Conservation (phyloP, 2,329 filamentous ascomycete genomes). For the Hirsutella thompsonii region DNA sequence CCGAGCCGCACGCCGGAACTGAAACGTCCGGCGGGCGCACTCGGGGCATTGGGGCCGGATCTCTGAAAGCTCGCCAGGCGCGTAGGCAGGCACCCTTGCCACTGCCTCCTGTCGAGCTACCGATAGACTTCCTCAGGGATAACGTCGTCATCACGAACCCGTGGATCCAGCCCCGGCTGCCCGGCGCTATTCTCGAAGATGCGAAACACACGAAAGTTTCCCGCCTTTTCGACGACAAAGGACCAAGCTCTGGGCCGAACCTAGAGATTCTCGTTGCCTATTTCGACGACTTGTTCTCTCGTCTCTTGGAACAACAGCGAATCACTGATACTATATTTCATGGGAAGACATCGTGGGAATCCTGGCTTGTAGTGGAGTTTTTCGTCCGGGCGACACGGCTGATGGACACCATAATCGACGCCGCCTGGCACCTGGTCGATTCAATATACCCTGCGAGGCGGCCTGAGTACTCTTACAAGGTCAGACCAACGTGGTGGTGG, state of each 20-base stretch:
- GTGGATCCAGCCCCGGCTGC: conserved; percentile 15
- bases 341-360: too few species aligned
- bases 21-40: conserved; percentile 15
- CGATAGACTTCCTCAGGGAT: conserved; percentile 40
- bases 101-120: conserved; percentile 40
- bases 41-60: conserved; percentile 11
- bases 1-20: conserved; percentile 14
- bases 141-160: conserved; percentile 27
- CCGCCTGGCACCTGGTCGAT: conserved; percentile 21
- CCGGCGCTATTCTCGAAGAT: conserved; percentile 18
- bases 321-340: too few species aligned
- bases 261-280: conserved; percentile 16
- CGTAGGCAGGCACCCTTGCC: conserved; percentile 22
- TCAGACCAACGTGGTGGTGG: conserved; percentile 28
- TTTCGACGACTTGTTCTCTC: conserved; percentile 16
- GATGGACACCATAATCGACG: conserved; percentile 24
- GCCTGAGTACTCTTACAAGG: conserved; percentile 19
- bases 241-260: conserved; percentile 10
- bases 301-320: conserved; percentile 8
- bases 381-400: too few species aligned
- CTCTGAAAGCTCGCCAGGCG: conserved; percentile 17
- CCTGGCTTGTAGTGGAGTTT: too few species aligned
- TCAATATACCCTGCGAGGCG: conserved; percentile 19
- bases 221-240: conserved; percentile 13
- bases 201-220: conserved; percentile 17